A percentile compares a stretch with the other conserved stretches of the same genome.
phyloP scores from a whole-genome alignment of 345 rosid genomes.

The Dovyalis caffra region DNA sequence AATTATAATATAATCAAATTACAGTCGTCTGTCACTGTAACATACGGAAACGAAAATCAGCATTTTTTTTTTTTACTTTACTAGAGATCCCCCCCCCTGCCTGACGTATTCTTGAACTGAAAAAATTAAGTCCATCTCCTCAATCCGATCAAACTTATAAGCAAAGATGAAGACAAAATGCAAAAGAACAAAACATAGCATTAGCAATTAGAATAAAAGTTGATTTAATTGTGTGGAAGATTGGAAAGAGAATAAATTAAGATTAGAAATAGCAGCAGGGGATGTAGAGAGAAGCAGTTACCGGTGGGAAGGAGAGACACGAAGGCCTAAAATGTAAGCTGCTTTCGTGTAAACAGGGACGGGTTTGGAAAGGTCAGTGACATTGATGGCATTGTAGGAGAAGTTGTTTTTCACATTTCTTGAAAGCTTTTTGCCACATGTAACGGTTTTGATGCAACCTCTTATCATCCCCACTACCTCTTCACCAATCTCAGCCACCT shows the following conservation, averaged over 20 bases:
- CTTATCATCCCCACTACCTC: conserved; percentile 88
- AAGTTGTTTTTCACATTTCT: conserved; percentile 27
- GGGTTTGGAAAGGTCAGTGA: conserved; percentile 17
- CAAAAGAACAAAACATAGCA: background rate
- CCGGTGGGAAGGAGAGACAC: conserved; percentile 91
- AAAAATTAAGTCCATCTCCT: background rate
- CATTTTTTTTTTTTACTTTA: background rate
- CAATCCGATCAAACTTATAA: background rate
- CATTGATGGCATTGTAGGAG: background rate
- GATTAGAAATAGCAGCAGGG: background rate
- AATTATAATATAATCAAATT: background rate
- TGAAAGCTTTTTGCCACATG: conserved; percentile 62
- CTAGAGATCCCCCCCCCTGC: too few relatives aligned
- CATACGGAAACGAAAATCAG: background rate
- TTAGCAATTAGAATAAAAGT: background rate
- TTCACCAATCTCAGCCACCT: conserved; percentile 85
- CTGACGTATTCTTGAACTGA: too few relatives aligned
- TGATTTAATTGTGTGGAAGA: background rate
- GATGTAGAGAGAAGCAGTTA: background rate
- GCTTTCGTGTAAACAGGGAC: conserved; percentile 68
- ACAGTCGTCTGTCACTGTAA: background rate
- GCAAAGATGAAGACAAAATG: background rate
- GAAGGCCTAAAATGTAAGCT: conserved; percentile 87
- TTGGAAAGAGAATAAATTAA: too few relatives aligned
- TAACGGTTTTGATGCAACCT: conserved; percentile 89